Evolutionary conservation across 495 filamentous ascomycete species (phyloP), one percentile per base, ranked within the genome.

Genomic region (Neurospora pannonica): DNA sequence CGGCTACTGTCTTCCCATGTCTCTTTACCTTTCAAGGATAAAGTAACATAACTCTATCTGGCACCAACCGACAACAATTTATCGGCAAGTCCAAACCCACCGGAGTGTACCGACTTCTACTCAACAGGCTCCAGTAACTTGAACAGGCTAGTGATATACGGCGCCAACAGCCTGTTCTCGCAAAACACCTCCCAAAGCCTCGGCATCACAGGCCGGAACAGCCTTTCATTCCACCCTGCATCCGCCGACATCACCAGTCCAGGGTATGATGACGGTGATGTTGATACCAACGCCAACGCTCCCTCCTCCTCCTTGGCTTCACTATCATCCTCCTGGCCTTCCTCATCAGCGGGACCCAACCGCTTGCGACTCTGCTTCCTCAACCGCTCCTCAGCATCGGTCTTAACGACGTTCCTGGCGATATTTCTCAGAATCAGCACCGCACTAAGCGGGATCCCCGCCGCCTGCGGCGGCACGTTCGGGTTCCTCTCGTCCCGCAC

Each of bases 361-460:
- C 11, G 74, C 71, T n/a, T 40, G 11, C 81, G 81, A 62, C 82
- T 84, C 79, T 82, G 77, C 77, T 88, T 89, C 46, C 86, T 83
- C 54, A 87, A 83, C 74, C 83, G 82, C 73, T 87, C 87, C 75
- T 88, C 86, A 24, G 86, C 84, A 36, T 86, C 85, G 5, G 85
- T 87, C 79, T 89, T 87, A 73, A 90, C 87, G 0, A 94, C 85
- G 71, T 94, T 92, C 28, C 92, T 87, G 4, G 94, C 93, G 34
- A 99, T 88, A 78, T 98, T 99, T 39, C 96, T 89, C 75, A 99
- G 84, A 3, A 99, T 93, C 31, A 98, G 83, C 11, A 92, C 91
- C 36, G 93, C 92, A 46, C 92, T 93, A 43, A 97, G 88, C 9
- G 96, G 93, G 60, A 98, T 89, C 5, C 96, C 96, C 28, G 90